A percentile compares a stretch with the other conserved stretches of the same genome.
These are phyloP conservation scores for Backusella tarrabulga DNA, from an alignment of 192 early-diverging fungal genomes.

Conservation along the genomic window DNA sequence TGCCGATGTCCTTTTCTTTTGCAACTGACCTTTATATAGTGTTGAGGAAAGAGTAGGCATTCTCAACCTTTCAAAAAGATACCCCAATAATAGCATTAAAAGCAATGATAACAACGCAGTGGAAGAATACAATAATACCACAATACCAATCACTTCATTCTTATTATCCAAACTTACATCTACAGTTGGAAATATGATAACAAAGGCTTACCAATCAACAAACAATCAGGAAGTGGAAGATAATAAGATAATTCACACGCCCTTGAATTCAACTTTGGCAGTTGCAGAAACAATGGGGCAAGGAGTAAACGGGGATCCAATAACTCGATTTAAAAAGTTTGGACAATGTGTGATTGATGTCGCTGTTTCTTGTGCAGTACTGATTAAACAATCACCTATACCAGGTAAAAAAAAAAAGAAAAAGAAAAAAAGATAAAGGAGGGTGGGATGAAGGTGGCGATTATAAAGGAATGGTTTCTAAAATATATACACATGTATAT, in stretches of 20 bases:
- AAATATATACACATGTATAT: background rate
- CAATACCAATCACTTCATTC: slow-evolving; percentile 39
- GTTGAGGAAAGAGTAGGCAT: slow-evolving; percentile 26
- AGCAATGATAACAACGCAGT: background rate
- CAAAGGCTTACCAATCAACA: background rate
- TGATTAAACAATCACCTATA: slow-evolving; percentile 54
- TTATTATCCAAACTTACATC: slow-evolving; percentile 39
- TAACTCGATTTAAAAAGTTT: slow-evolving; percentile 17
- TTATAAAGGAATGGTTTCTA: background rate
- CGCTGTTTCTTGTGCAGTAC: slow-evolving; percentile 41
- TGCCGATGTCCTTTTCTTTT: background rate
- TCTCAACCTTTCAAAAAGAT: slow-evolving; percentile 10
- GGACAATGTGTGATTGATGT: slow-evolving; percentile 39
- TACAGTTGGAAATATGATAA: background rate
- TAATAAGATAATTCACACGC: background rate
- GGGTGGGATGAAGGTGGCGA: background rate
- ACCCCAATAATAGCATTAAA: background rate
- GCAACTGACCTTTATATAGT: background rate
- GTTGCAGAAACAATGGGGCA: slow-evolving; percentile 4
- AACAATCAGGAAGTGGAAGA: background rate
- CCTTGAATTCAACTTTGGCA: background rate
- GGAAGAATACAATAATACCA: background rate
- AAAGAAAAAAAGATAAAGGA: too few relatives aligned
- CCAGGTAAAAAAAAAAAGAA: slow-evolving; percentile 32
- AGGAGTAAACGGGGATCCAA: slow-evolving; percentile 6